These are phyloP conservation scores for Podospora pseudoanserina DNA, from an alignment of 495 filamentous ascomycete species.

Conservation along the genomic window DNA sequence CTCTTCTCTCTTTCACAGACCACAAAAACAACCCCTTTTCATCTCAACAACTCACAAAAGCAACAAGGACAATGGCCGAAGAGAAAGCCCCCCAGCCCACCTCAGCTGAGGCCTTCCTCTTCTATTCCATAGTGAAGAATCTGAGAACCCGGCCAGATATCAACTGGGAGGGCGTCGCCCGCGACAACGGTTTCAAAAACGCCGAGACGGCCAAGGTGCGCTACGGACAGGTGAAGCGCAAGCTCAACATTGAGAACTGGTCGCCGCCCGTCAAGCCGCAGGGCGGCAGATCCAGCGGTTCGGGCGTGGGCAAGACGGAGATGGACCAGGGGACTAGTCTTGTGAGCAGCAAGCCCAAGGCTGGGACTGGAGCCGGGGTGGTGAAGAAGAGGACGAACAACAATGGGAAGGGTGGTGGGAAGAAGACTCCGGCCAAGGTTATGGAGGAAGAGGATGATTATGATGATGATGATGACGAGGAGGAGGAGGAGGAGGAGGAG, in stretches of 20 bases:
- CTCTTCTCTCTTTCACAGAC: neutral
- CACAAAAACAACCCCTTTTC: neutral
- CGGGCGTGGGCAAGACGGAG: neutral
- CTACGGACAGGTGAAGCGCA: conserved; percentile 31
- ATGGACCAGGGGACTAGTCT: too few species aligned
- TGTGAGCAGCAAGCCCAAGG: too few species aligned
- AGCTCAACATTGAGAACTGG: conserved; percentile 25
- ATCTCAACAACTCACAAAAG: too few species aligned
- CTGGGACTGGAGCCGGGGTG: too few species aligned
- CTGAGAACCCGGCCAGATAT: conserved; percentile 20
- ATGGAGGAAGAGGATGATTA: too few species aligned
- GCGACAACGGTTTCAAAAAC: conserved; percentile 19
- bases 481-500: too few species aligned
- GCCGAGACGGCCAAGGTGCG: conserved; percentile 28
- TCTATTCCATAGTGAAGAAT: conserved; percentile 1
- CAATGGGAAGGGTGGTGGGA: too few species aligned
- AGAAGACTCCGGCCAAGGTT: too few species aligned
- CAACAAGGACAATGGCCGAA: neutral
- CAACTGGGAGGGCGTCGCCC: conserved; percentile 22
- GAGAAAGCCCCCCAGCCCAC: neutral
- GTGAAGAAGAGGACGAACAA: too few species aligned
- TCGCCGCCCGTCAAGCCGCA: neutral
- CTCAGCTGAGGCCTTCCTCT: neutral
- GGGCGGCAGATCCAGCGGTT: neutral
- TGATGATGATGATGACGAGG: too few species aligned